Evolutionary conservation across 805 yeast genomes (phyloP).

Genomic region (Vanderwaltozyma verrucispora): DNA sequence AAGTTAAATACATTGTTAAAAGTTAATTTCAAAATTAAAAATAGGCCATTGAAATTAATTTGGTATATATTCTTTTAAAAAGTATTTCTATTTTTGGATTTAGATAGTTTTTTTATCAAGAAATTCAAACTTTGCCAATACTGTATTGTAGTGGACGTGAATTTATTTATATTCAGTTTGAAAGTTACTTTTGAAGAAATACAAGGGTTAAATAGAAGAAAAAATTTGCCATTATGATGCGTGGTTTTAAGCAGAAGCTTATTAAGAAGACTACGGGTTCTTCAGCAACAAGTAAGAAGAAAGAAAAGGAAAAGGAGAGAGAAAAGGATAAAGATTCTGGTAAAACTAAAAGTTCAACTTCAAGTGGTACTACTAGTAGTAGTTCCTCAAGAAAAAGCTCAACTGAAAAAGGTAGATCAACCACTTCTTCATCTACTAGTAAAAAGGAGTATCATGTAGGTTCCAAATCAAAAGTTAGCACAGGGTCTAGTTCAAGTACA

Average conservation of each 20-base stretch:
- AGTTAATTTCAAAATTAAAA: too few relatives aligned
- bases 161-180: too few relatives aligned
- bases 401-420: conserved; percentile 10
- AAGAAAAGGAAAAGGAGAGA: conserved; percentile 35
- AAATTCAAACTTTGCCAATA: too few relatives aligned
- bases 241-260: conserved; percentile 54
- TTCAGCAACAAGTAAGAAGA: conserved; percentile 30
- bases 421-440: conserved; percentile 8
- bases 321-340: conserved; percentile 24
- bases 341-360: not conserved
- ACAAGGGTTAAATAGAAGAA: too few relatives aligned
- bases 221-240: conserved; percentile 70
- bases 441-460: conserved; percentile 3
- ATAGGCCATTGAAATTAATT: too few relatives aligned
- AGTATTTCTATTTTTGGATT: too few relatives aligned
- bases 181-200: too few relatives aligned
- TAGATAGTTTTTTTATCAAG: too few relatives aligned
- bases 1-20: too few relatives aligned
- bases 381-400: conserved; percentile 12
- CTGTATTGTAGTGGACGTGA: too few relatives aligned
- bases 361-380: conserved; percentile 7
- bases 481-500: conserved; percentile 1
- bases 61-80: too few relatives aligned
- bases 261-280: conserved; percentile 29
- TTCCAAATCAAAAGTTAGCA: conserved; percentile 2